A percentile compares a stretch with the other conserved stretches of the same genome.
Evolutionary conservation across 331 rosid genomes (phyloP).

Genomic region (Rhamnella rubrinervis): DNA sequence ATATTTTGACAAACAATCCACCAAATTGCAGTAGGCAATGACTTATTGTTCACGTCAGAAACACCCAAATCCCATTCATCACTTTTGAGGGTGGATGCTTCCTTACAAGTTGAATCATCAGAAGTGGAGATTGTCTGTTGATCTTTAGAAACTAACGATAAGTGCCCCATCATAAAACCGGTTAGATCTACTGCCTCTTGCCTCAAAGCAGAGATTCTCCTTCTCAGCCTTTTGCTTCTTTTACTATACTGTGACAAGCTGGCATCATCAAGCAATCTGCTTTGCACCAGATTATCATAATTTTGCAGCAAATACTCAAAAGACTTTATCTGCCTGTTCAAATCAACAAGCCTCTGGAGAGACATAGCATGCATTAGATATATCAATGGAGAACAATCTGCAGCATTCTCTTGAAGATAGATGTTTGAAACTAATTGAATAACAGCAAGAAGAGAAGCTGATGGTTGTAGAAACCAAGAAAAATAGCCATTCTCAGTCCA

Average conservation of each 20-base stretch:
- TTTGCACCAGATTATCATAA: conserved; percentile 37
- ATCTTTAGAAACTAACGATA: conserved; percentile 42
- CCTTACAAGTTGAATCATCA: conserved; percentile 30
- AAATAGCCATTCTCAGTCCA: conserved; percentile 57
- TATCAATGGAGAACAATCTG: conserved; percentile 53
- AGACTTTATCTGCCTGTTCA: conserved; percentile 66
- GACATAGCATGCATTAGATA: conserved; percentile 72
- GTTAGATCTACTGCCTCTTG: conserved; percentile 79
- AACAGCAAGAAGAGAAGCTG: conserved; percentile 66
- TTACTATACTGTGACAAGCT: conserved; percentile 29
- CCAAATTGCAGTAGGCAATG: conserved; percentile 78
- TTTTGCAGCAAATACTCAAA: conserved; percentile 59
- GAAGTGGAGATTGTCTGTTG: conserved; percentile 36
- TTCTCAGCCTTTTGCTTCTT: conserved; percentile 32
- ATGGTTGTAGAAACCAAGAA: conserved; percentile 71
- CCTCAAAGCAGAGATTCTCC: conserved; percentile 43
- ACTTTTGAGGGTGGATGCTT: conserved; percentile 34
- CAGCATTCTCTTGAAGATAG: conserved; percentile 38
- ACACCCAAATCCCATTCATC: conserved; percentile 57
- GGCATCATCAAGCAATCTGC: conserved; percentile 30
- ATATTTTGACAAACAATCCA: conserved; percentile 75
- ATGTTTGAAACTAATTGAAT: conserved; percentile 55
- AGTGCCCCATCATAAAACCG: conserved; percentile 65
- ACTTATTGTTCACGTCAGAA: conserved; percentile 45
- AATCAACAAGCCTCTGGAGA: conserved; percentile 81